These are phyloP conservation scores for Baudoinia panamericana DNA, from an alignment of 495 filamentous ascomycete species.

Conservation along the genomic window DNA sequence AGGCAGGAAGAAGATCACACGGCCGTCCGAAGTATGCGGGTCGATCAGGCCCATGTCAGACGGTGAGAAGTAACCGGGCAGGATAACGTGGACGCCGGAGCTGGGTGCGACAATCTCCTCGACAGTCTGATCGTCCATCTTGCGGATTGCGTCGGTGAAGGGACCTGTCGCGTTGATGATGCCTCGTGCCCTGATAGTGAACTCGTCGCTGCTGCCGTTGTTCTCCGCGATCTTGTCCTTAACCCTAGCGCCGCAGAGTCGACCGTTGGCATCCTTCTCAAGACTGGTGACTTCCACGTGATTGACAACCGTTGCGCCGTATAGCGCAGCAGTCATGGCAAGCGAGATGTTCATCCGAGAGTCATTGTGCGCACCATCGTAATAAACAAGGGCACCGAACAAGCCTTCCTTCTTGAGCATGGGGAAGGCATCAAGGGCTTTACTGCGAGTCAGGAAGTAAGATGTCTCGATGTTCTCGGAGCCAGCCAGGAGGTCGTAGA, in stretches of 20 bases:
- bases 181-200: constrained; percentile 69
- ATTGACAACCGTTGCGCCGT: constrained; percentile 85
- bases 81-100: constrained; percentile 86
- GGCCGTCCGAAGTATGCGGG: constrained; percentile 82
- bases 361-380: constrained; percentile 97
- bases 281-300: constrained; percentile 81
- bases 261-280: constrained; percentile 65
- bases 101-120: constrained; percentile 87
- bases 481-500: constrained; percentile 87
- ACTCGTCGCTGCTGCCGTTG: constrained; percentile 47
- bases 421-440: constrained; percentile 91
- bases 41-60: constrained; percentile 95
- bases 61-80: constrained; percentile 91
- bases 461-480: constrained; percentile 94
- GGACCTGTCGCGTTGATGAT: constrained; percentile 96
- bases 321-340: constrained; percentile 88
- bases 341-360: constrained; percentile 97
- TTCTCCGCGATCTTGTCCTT: constrained; percentile 56
- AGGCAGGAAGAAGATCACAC: constrained; percentile 97
- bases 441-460: constrained; percentile 89
- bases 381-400: constrained; percentile 88
- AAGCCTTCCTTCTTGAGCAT: constrained; percentile 84
- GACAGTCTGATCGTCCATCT: constrained; percentile 64
- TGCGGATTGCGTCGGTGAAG: constrained; percentile 84
- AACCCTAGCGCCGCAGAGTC: constrained; percentile 63